These are phyloP conservation scores for Coprinopsis sp. DNA, from an alignment of 768 basidiomycete genomes.

Conservation along the genomic window DNA sequence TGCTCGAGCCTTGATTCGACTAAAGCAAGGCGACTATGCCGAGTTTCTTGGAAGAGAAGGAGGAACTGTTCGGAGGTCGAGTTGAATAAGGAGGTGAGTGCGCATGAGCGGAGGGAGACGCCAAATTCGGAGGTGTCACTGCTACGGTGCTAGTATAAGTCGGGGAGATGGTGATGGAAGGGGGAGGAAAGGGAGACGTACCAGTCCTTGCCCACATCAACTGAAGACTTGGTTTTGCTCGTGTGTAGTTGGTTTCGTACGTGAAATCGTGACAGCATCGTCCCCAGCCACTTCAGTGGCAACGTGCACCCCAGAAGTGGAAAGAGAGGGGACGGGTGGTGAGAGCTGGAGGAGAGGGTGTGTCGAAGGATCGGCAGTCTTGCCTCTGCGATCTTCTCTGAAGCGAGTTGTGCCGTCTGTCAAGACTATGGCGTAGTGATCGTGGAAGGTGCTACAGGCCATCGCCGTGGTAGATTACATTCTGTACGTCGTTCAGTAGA, in stretches of 20 bases:
- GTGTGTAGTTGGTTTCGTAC: conserved; percentile 79
- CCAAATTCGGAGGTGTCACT: conserved; percentile 74
- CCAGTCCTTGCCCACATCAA: conserved; percentile 83
- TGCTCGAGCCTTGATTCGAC: no score
- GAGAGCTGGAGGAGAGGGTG: no score
- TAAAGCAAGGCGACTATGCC: conserved; percentile 69
- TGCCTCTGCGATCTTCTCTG: no score
- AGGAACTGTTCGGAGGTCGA: conserved; percentile 96
- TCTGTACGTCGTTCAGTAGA: no score
- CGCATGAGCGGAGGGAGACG: conserved; percentile 63
- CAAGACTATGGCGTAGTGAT: no score
- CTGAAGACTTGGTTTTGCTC: conserved; percentile 68
- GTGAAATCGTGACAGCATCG: conserved; percentile 76
- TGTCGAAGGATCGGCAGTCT: no score
- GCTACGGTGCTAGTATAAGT: neutral
- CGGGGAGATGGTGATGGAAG: neutral
- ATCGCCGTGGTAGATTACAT: no score
- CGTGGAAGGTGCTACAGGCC: no score
- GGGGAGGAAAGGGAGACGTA: conserved; percentile 24
- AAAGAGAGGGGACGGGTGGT: no score
- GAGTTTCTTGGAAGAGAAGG: conserved; percentile 52
- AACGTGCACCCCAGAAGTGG: conserved; percentile 71
- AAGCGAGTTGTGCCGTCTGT: no score
- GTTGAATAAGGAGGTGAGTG: conserved; percentile 87
- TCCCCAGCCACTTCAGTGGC: conserved; percentile 51